Base-by-base conservation (phyloP, 257 asterid species). In the Gentiana straminea region DNA sequence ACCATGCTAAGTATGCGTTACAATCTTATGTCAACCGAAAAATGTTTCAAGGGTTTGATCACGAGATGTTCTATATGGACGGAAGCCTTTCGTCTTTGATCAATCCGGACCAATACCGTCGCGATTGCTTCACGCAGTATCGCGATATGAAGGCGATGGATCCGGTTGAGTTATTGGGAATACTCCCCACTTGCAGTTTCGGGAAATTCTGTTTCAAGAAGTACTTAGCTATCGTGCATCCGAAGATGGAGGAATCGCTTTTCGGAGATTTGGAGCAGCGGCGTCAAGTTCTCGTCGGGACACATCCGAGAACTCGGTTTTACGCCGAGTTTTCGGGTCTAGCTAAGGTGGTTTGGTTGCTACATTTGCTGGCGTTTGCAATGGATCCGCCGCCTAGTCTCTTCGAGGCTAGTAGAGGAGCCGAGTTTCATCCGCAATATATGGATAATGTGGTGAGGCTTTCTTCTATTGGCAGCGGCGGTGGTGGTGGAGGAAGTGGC, bases 201-300 rank as follows among this genome's bases (percentile, higher is more conserved):
- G 98, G 98, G 3, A 91, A 83, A 73, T 91, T 91, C 61, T 91
- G 97, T 33, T 79, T 81, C 81, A 91, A 91, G 73, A 91, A 91
- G 51, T 91, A 82, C 55, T 80, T 91, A 4, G 79, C 95, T 2
- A 79, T 84, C 12, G 81, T 87, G 39, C 98, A 91, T 69, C 97
- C 97, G 1, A 91, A 91, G 66, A 91, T 91, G 98, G 98, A 91
- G 77, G 98, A 91, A 70, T 91, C 98, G 1, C 63, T 91, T 81
- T 91, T 91, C 3, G 97, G 95, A 3, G 95, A 91, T 61, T 36
- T 87, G 84, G 98, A 91, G 82, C 98, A 91, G 77, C 77, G 98
- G 57, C 78, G 89, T 50, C 94, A 76, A 61, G 86, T 91, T 55
- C 70, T 91, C 37, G 86, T 79, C 3, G 84, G 95, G 6, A 86